phyloP scores from a whole-genome alignment of 2,329 filamentous ascomycete genomes.

The Knoxdaviesia capensis region DNA sequence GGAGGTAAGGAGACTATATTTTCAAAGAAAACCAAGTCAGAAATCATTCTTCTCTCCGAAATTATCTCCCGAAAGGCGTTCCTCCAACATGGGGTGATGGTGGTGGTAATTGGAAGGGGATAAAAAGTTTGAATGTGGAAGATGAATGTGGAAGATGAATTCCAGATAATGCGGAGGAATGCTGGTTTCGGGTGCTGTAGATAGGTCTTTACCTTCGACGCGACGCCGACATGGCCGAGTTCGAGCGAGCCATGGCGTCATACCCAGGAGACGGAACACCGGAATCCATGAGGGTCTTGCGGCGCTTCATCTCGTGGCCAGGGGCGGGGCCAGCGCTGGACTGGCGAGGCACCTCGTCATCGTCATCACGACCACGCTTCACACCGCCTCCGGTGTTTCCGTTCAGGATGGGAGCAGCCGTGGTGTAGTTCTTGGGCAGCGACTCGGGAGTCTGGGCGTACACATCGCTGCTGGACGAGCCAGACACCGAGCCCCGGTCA shows the following conservation, averaged over 20 bases:
- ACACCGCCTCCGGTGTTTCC: conserved; percentile 24
- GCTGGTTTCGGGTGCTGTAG: conserved; percentile 2
- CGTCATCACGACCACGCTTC: conserved; percentile 34
- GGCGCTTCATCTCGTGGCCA: conserved; percentile 49
- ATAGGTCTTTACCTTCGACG: conserved; percentile 15
- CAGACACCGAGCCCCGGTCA: conserved; percentile 47
- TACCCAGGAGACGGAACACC: conserved; percentile 28
- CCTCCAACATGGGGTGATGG: not conserved
- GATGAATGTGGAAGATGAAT: conserved; percentile 1
- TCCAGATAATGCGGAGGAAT: not conserved
- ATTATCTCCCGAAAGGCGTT: not conserved
- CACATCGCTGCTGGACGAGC: conserved; percentile 43
- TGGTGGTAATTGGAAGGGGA: not conserved
- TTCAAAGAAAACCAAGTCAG: too few species aligned
- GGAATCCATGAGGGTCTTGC: conserved; percentile 52
- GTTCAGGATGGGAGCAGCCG: conserved; percentile 44
- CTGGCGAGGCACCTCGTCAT: conserved; percentile 38
- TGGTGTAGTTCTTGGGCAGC: conserved; percentile 42
- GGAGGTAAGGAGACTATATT: too few species aligned
- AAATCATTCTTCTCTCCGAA: too few species aligned
- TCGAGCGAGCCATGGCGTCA: conserved; percentile 26
- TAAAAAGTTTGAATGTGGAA: not conserved
- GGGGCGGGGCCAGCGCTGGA: conserved; percentile 25
- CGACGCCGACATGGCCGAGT: conserved; percentile 21
- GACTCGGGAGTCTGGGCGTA: conserved; percentile 39